These are phyloP conservation scores for Phylloporus sp. DNA, from an alignment of 768 basidiomycete species.

Conservation along the genomic window DNA sequence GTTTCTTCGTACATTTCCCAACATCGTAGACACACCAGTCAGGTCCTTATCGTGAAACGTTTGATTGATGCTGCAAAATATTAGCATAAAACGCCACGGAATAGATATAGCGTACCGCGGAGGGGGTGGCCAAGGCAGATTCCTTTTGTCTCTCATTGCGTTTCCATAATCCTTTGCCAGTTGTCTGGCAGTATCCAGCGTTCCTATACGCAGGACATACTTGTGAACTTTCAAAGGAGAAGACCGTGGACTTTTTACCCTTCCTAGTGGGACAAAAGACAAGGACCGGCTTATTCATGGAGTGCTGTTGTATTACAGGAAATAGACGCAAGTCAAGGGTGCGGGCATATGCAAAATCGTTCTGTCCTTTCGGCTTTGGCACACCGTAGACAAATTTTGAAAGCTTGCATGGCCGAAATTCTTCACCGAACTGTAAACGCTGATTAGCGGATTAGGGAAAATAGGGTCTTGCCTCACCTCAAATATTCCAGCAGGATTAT, in stretches of 20 bases:
- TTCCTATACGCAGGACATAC: conserved; percentile 37
- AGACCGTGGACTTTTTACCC: conserved; percentile 40
- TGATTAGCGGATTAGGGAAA: neutral
- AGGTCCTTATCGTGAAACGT: conserved; percentile 67
- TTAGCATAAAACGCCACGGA: neutral
- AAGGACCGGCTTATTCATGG: conserved; percentile 77
- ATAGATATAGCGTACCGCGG: conserved; percentile 37
- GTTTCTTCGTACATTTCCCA: neutral
- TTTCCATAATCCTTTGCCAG: conserved; percentile 70
- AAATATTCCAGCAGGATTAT: conserved; percentile 56
- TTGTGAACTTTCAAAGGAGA: neutral
- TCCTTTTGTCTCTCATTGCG: conserved; percentile 43
- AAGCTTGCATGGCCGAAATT: conserved; percentile 84
- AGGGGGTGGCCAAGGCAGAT: conserved; percentile 68
- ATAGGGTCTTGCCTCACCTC: conserved; percentile 43
- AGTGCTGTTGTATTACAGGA: conserved; percentile 65
- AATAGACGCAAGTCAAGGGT: conserved; percentile 73
- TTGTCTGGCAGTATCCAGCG: conserved; percentile 67
- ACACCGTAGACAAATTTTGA: conserved; percentile 71
- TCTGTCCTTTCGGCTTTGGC: conserved; percentile 55
- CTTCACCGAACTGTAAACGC: conserved; percentile 77
- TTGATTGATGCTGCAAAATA: conserved; percentile 44
- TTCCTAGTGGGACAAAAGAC: conserved; percentile 89
- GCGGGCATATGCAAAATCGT: conserved; percentile 75
- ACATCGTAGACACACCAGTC: conserved; percentile 29